Evolutionary conservation across 2,329 filamentous ascomycete species (phyloP).

Genomic region (Coleophoma cylindrospora): DNA sequence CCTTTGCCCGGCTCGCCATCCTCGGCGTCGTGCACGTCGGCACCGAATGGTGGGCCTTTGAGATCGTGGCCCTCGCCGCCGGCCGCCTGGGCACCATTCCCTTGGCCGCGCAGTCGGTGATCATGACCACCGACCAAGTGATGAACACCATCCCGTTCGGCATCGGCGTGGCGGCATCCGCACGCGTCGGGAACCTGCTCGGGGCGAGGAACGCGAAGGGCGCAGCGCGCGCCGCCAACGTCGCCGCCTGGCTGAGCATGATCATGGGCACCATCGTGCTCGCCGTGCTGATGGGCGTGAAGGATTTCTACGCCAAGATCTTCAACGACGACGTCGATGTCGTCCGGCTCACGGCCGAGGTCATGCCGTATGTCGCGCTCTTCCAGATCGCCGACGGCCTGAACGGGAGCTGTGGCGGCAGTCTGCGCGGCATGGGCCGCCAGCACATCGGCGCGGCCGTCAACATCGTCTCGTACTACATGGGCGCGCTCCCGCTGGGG

Average conservation of each 20-base stretch:
- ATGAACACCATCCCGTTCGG: constrained; percentile 80
- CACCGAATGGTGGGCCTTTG: constrained; percentile 93
- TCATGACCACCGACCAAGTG: constrained; percentile 85
- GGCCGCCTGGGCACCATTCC: constrained; percentile 75
- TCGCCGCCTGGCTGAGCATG: constrained; percentile 68
- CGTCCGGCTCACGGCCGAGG: constrained; percentile 64
- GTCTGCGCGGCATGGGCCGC: constrained; percentile 75
- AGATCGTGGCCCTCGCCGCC: constrained; percentile 80
- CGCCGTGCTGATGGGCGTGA: constrained; percentile 62
- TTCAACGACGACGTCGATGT: constrained; percentile 78
- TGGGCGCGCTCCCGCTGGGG: constrained; percentile 73
- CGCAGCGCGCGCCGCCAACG: constrained; percentile 68
- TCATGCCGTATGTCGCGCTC: constrained; percentile 81
- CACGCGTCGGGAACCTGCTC: constrained; percentile 74
- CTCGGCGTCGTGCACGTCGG: constrained; percentile 79
- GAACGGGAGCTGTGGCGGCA: constrained; percentile 79
- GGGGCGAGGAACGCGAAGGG: constrained; percentile 62
- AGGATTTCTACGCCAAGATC: constrained; percentile 67
- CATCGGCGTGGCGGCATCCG: constrained; percentile 74
- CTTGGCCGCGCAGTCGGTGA: constrained; percentile 78
- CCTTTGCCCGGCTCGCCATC: constrained; percentile 69
- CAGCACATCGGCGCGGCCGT: constrained; percentile 82
- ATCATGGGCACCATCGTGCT: constrained; percentile 64
- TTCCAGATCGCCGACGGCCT: constrained; percentile 89
- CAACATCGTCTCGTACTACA: constrained; percentile 80